Evolutionary conservation across 129 eudicot species (phyloP).

Genomic region (Flaveria bidentis): DNA sequence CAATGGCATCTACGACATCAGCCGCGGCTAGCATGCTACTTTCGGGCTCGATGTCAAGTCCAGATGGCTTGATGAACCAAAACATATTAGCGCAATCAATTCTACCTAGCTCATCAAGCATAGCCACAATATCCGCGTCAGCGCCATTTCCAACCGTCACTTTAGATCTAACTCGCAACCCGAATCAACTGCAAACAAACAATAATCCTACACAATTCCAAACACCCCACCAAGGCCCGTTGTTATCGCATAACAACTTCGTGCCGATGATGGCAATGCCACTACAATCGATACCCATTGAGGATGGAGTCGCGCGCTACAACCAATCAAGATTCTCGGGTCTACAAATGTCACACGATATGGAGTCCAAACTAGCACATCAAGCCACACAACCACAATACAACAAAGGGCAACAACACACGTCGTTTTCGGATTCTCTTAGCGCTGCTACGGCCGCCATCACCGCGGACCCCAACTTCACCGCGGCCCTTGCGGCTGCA

Average conservation of each 20-base stretch:
- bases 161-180: conserved; percentile 71
- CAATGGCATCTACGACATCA: conserved; percentile 91
- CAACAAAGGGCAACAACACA: conserved; percentile 32
- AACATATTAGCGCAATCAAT: conserved; percentile 71
- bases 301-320: conserved; percentile 41
- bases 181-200: conserved; percentile 61
- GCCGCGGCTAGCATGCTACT: conserved; percentile 91
- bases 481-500: conserved; percentile 86
- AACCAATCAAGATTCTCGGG: conserved; percentile 79
- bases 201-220: conserved; percentile 40
- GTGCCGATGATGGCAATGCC: conserved; percentile 25
- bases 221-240: conserved; percentile 30
- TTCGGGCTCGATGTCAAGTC: conserved; percentile 88
- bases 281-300: conserved; percentile 30
- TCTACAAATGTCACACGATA: conserved; percentile 52
- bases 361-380: conserved; percentile 24
- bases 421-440: conserved; percentile 59
- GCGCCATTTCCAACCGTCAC: conserved; percentile 95
- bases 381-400: conserved; percentile 37
- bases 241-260: conserved; percentile 11
- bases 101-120: conserved; percentile 63
- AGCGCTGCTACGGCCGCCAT: conserved; percentile 84
- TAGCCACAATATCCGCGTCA: conserved; percentile 90
- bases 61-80: conserved; percentile 68
- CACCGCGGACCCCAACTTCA: conserved; percentile 86